Conservation (phyloP, 2,329 filamentous ascomycete genomes). For the Sphaerostilbella broomeana region DNA sequence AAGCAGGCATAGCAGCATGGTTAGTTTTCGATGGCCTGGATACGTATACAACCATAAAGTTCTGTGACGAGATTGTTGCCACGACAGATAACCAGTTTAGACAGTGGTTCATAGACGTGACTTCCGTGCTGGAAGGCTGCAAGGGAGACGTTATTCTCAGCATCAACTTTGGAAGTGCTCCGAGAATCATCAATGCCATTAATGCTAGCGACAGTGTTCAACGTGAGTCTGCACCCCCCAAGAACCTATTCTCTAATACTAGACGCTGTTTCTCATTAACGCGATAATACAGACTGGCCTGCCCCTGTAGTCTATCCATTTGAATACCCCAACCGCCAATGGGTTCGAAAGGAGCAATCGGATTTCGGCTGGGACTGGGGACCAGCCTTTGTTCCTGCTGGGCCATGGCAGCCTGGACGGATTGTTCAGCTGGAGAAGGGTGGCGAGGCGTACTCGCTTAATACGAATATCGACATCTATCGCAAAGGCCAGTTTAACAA, state of each 20-base stretch:
- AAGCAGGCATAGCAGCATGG: slow-evolving; percentile 35
- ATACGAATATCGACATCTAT: slow-evolving; percentile 49
- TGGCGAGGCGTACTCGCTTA: slow-evolving; percentile 28
- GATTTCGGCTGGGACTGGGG: slow-evolving; percentile 63
- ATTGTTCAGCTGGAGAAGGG: slow-evolving; percentile 41
- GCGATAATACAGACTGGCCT: slow-evolving; percentile 9
- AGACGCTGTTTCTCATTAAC: background rate
- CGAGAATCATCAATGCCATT: slow-evolving; percentile 15
- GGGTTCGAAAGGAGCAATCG: slow-evolving; percentile 52
- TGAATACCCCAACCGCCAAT: slow-evolving; percentile 17
- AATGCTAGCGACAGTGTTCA: slow-evolving; percentile 6
- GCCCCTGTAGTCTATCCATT: slow-evolving; percentile 12
- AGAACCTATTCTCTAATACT: background rate
- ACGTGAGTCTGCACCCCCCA: slow-evolving; percentile 8
- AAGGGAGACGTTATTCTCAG: slow-evolving; percentile 12
- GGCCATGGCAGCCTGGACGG: slow-evolving; percentile 55
- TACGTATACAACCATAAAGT: slow-evolving; percentile 50
- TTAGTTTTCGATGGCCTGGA: slow-evolving; percentile 57
- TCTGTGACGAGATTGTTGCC: slow-evolving; percentile 49
- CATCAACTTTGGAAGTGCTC: slow-evolving; percentile 19
- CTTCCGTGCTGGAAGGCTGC: slow-evolving; percentile 30
- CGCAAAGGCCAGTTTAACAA: slow-evolving; percentile 53
- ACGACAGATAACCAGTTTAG: slow-evolving; percentile 57
- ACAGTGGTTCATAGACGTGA: slow-evolving; percentile 54
- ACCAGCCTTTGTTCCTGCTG: slow-evolving; percentile 54